Percentiles rank a stretch among this genome's conserved stretches.
phyloP scores from a whole-genome alignment of 495 filamentous ascomycete genomes.

The Trichoderma gamsii region DNA sequence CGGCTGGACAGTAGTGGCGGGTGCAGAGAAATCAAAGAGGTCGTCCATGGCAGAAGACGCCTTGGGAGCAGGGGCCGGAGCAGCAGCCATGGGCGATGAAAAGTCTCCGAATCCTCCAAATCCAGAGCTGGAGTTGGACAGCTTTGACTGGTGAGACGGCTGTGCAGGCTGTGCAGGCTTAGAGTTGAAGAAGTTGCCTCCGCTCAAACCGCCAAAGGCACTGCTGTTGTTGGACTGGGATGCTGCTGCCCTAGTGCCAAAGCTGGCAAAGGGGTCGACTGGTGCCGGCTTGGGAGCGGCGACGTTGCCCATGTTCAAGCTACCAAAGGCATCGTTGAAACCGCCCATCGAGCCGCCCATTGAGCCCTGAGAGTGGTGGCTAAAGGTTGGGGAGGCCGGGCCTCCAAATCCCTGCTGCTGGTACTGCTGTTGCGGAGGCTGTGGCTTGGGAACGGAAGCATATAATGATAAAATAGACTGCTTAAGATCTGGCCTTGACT shows the following conservation, averaged over 20 bases:
- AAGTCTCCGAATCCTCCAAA: slow-evolving; percentile 51
- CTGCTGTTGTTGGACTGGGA: slow-evolving; percentile 43
- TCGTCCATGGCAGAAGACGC: slow-evolving; percentile 56
- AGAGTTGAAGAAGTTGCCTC: slow-evolving; percentile 77
- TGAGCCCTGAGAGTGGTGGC: slow-evolving; percentile 34
- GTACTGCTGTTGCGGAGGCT: slow-evolving; percentile 47
- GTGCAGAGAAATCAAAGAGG: slow-evolving; percentile 73
- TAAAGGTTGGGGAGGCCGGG: slow-evolving; percentile 47
- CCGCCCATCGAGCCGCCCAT: slow-evolving; percentile 53
- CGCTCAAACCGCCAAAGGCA: slow-evolving; percentile 49
- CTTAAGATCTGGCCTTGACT: slow-evolving; percentile 89
- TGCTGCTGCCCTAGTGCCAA: slow-evolving; percentile 52
- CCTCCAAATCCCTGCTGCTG: slow-evolving; percentile 61
- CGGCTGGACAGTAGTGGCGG: slow-evolving; percentile 37
- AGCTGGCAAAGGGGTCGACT: slow-evolving; percentile 61
- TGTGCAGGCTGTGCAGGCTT: slow-evolving; percentile 45
- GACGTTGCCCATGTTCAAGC: slow-evolving; percentile 61
- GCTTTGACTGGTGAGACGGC: slow-evolving; percentile 44
- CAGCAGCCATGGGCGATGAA: slow-evolving; percentile 39
- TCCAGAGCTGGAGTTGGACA: slow-evolving; percentile 33
- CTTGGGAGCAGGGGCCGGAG: slow-evolving; percentile 38
- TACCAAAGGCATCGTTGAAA: slow-evolving; percentile 82
- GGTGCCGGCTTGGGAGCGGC: slow-evolving; percentile 55
- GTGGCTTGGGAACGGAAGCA: slow-evolving; percentile 69
- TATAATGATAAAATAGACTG: slow-evolving; percentile 96